phyloP scores from a whole-genome alignment of 2,329 filamentous ascomycete species.

The Arthroderma uncinatum region DNA sequence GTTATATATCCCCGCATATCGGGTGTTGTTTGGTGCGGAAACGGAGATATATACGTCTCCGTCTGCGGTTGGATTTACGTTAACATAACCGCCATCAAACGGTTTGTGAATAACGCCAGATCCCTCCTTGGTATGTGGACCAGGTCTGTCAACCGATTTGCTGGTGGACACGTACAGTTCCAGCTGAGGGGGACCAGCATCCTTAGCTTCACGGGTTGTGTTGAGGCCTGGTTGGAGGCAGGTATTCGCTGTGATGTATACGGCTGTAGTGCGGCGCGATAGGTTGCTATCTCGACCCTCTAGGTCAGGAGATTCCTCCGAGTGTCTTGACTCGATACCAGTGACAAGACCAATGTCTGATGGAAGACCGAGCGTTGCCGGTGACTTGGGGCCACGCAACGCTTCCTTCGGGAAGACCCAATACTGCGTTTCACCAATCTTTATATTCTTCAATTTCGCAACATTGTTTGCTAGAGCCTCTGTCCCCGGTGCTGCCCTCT shows the following conservation, averaged over 20 bases:
- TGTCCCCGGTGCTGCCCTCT: slow-evolving; percentile 42
- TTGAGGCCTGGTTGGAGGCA: slow-evolving; percentile 62
- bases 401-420: slow-evolving; percentile 53
- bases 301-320: slow-evolving; percentile 19
- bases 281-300: slow-evolving; percentile 16
- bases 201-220: slow-evolving; percentile 33
- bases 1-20: slow-evolving; percentile 58
- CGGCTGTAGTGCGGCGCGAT: slow-evolving; percentile 31
- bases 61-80: slow-evolving; percentile 48
- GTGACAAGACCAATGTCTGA: slow-evolving; percentile 3
- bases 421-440: slow-evolving; percentile 49
- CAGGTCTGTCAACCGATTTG: slow-evolving; percentile 52
- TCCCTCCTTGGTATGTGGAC: slow-evolving; percentile 43
- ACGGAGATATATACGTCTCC: slow-evolving; percentile 67
- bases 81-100: slow-evolving; percentile 60
- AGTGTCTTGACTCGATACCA: slow-evolving; percentile 9
- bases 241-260: slow-evolving; percentile 79
- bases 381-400: slow-evolving; percentile 38
- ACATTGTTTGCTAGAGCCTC: slow-evolving; percentile 54
- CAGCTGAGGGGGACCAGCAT: slow-evolving; percentile 55
- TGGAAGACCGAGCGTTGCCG: slow-evolving; percentile 17
- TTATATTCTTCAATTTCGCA: slow-evolving; percentile 48
- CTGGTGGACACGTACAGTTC: slow-evolving; percentile 64
- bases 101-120: slow-evolving; percentile 32
- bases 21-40: slow-evolving; percentile 54